Evolutionary conservation across 1,139 yeast genomes (phyloP).

Genomic region (Debaryomyces psychrophilus): DNA sequence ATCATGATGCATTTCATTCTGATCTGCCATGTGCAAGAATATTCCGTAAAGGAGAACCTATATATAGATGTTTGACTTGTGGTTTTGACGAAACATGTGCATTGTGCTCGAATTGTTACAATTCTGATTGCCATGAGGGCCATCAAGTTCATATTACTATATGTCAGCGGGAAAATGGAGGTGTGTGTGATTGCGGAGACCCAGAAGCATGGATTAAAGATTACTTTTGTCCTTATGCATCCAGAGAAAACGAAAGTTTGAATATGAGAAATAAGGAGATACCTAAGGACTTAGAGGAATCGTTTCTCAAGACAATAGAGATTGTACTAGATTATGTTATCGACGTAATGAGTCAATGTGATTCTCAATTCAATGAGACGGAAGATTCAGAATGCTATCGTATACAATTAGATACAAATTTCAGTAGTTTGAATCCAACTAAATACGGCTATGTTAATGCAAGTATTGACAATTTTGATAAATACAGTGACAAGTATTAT

Average conservation of each 20-base stretch:
- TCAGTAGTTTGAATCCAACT: constrained; percentile 34
- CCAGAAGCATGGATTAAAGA: constrained; percentile 59
- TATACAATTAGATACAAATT: constrained; percentile 30
- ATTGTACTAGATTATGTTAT: constrained; percentile 70
- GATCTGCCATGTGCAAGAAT: constrained; percentile 77
- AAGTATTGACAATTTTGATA: constrained; percentile 33
- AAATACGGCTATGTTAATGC: constrained; percentile 31
- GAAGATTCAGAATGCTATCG: constrained; percentile 25
- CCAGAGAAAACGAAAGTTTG: constrained; percentile 17
- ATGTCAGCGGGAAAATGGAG: constrained; percentile 82
- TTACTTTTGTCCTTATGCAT: constrained; percentile 39
- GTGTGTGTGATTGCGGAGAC: constrained; percentile 75
- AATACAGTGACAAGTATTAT: constrained; percentile 54
- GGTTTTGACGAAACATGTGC: constrained; percentile 88
- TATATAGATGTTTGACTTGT: constrained; percentile 81
- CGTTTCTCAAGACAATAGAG: constrained; percentile 51
- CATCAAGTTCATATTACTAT: constrained; percentile 77
- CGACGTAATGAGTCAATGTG: constrained; percentile 63
- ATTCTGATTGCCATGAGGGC: constrained; percentile 68
- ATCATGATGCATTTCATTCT: constrained; percentile 56
- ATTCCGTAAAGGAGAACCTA: constrained; percentile 83
- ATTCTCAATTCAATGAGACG: constrained; percentile 37
- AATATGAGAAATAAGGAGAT: constrained; percentile 23
- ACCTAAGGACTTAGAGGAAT: constrained; percentile 36
- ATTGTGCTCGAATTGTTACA: constrained; percentile 77